Conservation (phyloP, 345 rosid genomes). For the Toxicodendron radicans region DNA sequence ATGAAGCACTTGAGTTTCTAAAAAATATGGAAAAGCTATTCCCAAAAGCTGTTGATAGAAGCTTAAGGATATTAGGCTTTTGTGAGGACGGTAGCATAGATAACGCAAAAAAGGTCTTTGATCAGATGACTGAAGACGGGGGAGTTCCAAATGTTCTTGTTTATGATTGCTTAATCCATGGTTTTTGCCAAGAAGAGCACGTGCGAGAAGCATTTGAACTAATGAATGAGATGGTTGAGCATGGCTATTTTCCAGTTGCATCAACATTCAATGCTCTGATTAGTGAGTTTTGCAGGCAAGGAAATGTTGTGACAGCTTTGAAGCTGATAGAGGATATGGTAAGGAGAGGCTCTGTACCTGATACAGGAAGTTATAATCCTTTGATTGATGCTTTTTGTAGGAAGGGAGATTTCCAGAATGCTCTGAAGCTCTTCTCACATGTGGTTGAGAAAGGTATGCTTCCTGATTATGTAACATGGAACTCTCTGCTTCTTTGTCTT, state of each 20-base stretch:
- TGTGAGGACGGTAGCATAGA: constrained; percentile 51
- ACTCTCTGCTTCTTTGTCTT: constrained; percentile 45
- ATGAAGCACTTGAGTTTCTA: constrained; percentile 65
- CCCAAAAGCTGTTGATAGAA: constrained; percentile 65
- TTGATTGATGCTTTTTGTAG: constrained; percentile 45
- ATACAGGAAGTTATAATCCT: constrained; percentile 44
- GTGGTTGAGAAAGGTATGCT: constrained; percentile 57
- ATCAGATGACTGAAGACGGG: constrained; percentile 54
- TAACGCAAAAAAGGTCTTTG: constrained; percentile 49
- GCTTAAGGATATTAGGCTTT: constrained; percentile 50
- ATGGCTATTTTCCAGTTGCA: constrained; percentile 46
- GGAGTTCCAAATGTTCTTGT: constrained; percentile 50
- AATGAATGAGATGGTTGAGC: constrained; percentile 54
- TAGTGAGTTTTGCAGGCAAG: constrained; percentile 57
- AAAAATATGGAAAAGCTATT: constrained; percentile 61
- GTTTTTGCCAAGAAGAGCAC: constrained; percentile 45
- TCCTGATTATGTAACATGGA: constrained; percentile 64
- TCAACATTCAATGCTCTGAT: constrained; percentile 59
- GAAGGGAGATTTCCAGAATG: constrained; percentile 47
- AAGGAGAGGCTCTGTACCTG: constrained; percentile 52
- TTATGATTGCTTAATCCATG: constrained; percentile 58
- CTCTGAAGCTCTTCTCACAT: constrained; percentile 37
- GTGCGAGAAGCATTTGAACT: constrained; percentile 50
- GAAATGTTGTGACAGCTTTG: constrained; percentile 48
- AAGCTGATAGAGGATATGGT: constrained; percentile 66